Base-by-base conservation (phyloP, 2,329 filamentous ascomycete genomes). In the Fusarium domesticum region DNA sequence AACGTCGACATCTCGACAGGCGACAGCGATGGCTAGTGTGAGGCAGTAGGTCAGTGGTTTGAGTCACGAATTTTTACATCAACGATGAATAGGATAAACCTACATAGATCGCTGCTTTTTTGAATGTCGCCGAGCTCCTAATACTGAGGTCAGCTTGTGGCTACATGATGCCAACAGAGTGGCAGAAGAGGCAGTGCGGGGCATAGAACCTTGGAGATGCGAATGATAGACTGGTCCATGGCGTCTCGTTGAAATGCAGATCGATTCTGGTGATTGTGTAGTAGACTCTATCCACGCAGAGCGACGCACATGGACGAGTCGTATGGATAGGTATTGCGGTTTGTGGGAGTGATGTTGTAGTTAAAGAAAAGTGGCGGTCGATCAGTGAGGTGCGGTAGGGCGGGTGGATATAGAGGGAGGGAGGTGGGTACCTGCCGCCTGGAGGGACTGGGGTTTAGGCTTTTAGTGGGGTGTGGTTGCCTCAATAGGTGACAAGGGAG, bases 91-190 rank as follows among this genome's bases (percentile, higher is more conserved):
- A 36, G 16, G 28, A 23, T 12, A 17, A 20, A 68, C 83, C 61
- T 76, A 92, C 87, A 95, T 25, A 96, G 76, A 67, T 96, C 91
- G 16, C 83, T 80, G 51, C 81, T 85, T 65, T 85, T 85, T 66
- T 96, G 89, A 47, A 96, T 83, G 57, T 93, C 87, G 60, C 83
- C 81, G 54, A 96, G 78, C 72, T 96, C 92, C 86, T 93, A 50
- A n/a, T 23, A 34, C 30, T 45, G 45, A 36, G 35, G 45, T 59
- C 47, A 53, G 50, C 31, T 50, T 25, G 18, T 37, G 43, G 37
- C 33, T 48, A 35, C 33, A 36, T 37, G 58, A 46, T 35, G 38
- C 45, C 48, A 46, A 51, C 33, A 42, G 41, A 51, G 42, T 48
- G 40, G 33, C 38, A 47, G 43, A 34, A 37, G 42, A 37, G 37